phyloP scores from a whole-genome alignment of 2,329 filamentous ascomycete species.

The Laburnicola sp. region DNA sequence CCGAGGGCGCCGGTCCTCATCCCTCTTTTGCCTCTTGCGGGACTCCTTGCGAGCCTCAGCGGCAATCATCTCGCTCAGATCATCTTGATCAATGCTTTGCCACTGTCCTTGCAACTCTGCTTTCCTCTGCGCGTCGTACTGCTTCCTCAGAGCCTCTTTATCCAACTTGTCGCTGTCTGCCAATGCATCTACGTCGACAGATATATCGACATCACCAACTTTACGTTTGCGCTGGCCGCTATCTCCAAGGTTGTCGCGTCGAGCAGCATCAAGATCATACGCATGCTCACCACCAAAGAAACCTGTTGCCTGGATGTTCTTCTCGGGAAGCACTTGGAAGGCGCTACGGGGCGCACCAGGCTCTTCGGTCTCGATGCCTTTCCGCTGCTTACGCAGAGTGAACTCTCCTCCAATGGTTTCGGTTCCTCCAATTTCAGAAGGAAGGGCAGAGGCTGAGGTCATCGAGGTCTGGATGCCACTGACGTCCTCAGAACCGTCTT shows the following conservation, averaged over 20 bases:
- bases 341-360: conserved; percentile 70
- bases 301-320: conserved; percentile 79
- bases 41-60: conserved; percentile 91
- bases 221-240: conserved; percentile 79
- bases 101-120: conserved; percentile 64
- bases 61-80: conserved; percentile 93
- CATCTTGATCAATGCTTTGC: conserved; percentile 81
- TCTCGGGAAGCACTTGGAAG: conserved; percentile 88
- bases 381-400: conserved; percentile 81
- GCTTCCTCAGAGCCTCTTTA: conserved; percentile 78
- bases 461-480: conserved; percentile 71
- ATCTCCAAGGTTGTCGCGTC: conserved; percentile 70
- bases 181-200: conserved; percentile 82
- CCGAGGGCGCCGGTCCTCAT: conserved; percentile 72
- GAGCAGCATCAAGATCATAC: conserved; percentile 76
- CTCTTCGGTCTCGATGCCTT: conserved; percentile 85
- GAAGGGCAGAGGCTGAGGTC: conserved; percentile 75
- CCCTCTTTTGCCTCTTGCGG: conserved; percentile 84
- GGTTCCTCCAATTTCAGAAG: conserved; percentile 75
- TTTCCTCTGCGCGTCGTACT: conserved; percentile 74
- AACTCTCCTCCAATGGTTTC: conserved; percentile 84
- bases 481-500: conserved; percentile 56
- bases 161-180: conserved; percentile 73
- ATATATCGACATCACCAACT: conserved; percentile 91
- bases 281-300: conserved; percentile 96